Percentiles rank a stretch among this genome's conserved stretches.
Conservation (phyloP, 2,329 filamentous ascomycete genomes). For the Apiospora saccharicola region DNA sequence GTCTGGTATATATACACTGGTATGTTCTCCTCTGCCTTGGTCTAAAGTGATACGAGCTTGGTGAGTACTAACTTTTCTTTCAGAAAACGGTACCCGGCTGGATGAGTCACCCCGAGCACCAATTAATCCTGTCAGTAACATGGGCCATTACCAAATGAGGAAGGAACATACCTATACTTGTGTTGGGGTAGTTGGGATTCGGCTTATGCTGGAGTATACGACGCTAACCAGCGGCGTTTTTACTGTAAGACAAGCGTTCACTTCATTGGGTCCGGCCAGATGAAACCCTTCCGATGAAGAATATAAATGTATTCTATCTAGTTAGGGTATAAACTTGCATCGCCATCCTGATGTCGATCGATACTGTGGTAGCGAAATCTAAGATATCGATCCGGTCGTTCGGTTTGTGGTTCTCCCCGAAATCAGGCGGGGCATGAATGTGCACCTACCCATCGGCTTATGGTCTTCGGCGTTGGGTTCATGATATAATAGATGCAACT, state of each 20-base stretch:
- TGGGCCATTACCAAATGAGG: neutral
- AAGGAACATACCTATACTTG: neutral
- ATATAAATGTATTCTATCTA: neutral
- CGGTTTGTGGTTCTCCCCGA: neutral
- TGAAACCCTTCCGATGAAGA: neutral
- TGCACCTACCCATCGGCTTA: neutral
- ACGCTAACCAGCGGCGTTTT: neutral
- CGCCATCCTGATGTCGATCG: neutral
- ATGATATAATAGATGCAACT: neutral
- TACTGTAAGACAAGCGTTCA: neutral
- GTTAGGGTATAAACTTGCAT: neutral
- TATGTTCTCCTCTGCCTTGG: neutral
- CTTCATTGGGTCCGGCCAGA: neutral
- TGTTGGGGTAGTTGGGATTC: too few relatives aligned
- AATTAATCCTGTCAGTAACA: neutral
- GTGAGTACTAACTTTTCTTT: neutral
- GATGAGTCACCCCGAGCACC: conserved; percentile 5
- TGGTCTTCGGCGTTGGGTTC: neutral
- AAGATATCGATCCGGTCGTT: neutral
- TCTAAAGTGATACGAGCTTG: neutral
- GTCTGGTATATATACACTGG: neutral
- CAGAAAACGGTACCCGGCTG: neutral
- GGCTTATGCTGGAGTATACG: neutral
- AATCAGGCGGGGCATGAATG: neutral
- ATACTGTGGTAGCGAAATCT: neutral